Conservation (phyloP, 1,139 yeast species). For the Sugiyamaella paludigena region DNA sequence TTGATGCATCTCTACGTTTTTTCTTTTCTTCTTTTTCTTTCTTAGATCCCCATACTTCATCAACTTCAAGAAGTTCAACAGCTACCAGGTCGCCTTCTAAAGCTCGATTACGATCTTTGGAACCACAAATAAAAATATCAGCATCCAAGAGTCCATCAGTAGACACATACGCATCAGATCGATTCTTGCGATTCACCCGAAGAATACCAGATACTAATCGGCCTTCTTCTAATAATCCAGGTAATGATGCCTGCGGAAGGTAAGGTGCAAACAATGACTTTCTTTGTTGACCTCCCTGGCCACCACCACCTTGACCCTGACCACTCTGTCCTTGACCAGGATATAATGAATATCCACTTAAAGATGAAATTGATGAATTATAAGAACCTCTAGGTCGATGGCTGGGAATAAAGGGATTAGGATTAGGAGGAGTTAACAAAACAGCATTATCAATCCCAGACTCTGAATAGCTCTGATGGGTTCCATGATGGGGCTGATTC, state of each 20-base stretch:
- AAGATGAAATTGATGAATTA: constrained; percentile 60
- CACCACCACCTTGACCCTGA: constrained; percentile 28
- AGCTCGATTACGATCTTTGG: constrained; percentile 98
- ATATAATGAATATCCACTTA: constrained; percentile 32
- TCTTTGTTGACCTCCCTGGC: constrained; percentile 41
- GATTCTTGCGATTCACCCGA: constrained; percentile 90
- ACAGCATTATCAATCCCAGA: constrained; percentile 13
- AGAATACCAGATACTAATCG: constrained; percentile 87
- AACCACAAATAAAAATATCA: constrained; percentile 95
- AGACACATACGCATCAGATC: constrained; percentile 96
- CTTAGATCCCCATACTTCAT: constrained; percentile 96
- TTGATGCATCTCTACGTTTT: constrained; percentile 69
- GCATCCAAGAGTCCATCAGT: constrained; percentile 95
- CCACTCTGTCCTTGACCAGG: constrained; percentile 29
- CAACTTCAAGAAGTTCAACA: constrained; percentile 87
- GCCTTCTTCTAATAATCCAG: constrained; percentile 86
- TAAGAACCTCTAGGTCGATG: constrained; percentile 74
- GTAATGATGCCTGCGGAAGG: constrained; percentile 87
- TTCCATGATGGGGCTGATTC: too few species aligned
- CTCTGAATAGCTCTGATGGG: constrained; percentile 13
- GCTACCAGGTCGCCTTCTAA: constrained; percentile 96
- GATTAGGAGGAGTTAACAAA: constrained; percentile 32
- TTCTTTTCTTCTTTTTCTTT: constrained; percentile 97
- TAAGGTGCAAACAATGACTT: constrained; percentile 94
- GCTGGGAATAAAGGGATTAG: constrained; percentile 66